A percentile compares a stretch with the other conserved stretches of the same genome.
Conservation (phyloP, 441 rosid genomes). For the Eruca vesicaria region DNA sequence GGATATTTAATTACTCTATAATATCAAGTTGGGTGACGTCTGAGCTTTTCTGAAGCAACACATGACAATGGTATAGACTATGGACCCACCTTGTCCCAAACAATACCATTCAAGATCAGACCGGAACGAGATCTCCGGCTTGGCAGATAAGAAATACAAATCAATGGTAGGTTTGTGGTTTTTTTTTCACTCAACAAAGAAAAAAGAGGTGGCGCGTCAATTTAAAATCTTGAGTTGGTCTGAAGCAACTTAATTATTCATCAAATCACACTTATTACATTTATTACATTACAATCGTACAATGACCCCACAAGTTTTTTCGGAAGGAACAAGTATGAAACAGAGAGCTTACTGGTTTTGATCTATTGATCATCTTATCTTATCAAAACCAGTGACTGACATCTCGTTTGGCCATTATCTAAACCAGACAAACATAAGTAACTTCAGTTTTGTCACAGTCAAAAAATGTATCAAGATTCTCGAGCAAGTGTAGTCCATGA, state of each 20-base stretch:
- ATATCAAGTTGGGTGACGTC: not conserved
- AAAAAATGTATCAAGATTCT: not conserved
- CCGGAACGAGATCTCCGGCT: conserved; percentile 15
- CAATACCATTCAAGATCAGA: not conserved
- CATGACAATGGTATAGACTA: too few species aligned
- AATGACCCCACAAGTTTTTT: not conserved
- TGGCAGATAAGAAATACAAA: conserved; percentile 23
- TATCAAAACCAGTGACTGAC: conserved; percentile 11
- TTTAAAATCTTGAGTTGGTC: conserved; percentile 27
- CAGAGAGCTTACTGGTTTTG: conserved; percentile 11
- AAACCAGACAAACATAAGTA: too few species aligned
- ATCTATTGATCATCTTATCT: conserved; percentile 21
- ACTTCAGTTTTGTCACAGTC: not conserved
- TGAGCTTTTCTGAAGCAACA: conserved; percentile 13
- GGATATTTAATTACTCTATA: too few species aligned
- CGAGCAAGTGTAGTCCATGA: not conserved
- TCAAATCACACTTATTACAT: conserved; percentile 5
- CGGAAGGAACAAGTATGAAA: conserved; percentile 13
- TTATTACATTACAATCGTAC: conserved; percentile 5
- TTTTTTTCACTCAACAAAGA: conserved; percentile 4
- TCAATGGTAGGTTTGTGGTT: conserved; percentile 25
- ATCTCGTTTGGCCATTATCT: conserved; percentile 1
- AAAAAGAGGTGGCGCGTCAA: conserved; percentile 23
- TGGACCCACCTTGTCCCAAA: conserved; percentile 19
- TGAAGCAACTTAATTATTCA: conserved; percentile 23